Percentiles rank a stretch among this genome's conserved stretches.
Evolutionary conservation across 164 flowering plant species (phyloP).

Genomic region (Vitis labrusca): DNA sequence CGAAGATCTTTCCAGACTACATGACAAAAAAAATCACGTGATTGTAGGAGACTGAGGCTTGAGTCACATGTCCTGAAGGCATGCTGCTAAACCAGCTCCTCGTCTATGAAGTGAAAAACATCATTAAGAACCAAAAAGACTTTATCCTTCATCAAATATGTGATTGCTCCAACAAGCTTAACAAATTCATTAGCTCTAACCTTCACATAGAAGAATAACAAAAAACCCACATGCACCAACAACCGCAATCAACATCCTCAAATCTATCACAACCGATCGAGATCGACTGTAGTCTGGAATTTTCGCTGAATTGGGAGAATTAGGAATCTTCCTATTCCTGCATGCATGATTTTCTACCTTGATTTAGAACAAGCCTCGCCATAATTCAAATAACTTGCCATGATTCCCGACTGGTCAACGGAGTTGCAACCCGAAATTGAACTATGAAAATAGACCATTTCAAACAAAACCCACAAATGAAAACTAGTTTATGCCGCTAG

Average conservation of each 20-base stretch:
- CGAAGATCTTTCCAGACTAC: no score
- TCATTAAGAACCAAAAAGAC: constrained; percentile 8
- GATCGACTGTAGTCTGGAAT: constrained; percentile 52
- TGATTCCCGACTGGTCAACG: constrained; percentile 39
- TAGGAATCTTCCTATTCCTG: constrained; percentile 32
- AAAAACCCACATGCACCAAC: constrained; percentile 62
- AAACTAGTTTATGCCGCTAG: background rate
- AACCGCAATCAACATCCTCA: constrained; percentile 66
- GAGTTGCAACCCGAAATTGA: constrained; percentile 40
- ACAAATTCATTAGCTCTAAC: constrained; percentile 21
- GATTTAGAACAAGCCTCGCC: constrained; percentile 26
- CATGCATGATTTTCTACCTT: constrained; percentile 28
- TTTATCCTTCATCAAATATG: constrained; percentile 42
- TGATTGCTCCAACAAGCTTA: constrained; percentile 26
- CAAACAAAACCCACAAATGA: constrained; percentile 24
- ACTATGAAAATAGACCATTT: constrained; percentile 50
- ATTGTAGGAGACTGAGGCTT: no score
- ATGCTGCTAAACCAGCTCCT: no score
- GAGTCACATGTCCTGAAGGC: no score
- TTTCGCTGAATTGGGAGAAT: constrained; percentile 27
- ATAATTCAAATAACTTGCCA: constrained; percentile 32
- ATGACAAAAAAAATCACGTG: no score
- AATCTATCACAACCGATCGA: constrained; percentile 62
- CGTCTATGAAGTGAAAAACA: no score
- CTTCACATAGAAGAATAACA: constrained; percentile 59